Percentiles rank a stretch among this genome's conserved stretches.
phyloP scores from a whole-genome alignment of 2,329 filamentous ascomycete genomes.

The Ophiostoma australiae region DNA sequence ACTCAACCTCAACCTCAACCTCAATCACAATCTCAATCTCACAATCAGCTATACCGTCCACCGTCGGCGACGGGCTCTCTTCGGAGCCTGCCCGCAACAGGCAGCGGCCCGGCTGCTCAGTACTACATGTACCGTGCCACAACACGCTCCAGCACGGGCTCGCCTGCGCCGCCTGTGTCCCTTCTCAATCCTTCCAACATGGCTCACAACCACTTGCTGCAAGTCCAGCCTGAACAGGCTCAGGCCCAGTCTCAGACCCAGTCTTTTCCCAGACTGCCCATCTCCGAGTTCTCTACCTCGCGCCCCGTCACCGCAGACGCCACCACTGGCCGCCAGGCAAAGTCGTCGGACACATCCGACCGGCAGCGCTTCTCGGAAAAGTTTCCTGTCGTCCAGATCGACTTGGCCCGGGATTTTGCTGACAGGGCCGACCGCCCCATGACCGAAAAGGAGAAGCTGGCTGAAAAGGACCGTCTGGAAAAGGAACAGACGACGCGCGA shows the following conservation, averaged over 20 bases:
- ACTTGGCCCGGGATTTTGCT: not conserved
- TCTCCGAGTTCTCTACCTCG: slow-evolving; percentile 16
- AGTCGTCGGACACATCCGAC: not conserved
- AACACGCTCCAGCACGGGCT: slow-evolving; percentile 14
- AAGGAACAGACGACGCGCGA: slow-evolving; percentile 6
- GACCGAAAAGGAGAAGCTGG: not conserved
- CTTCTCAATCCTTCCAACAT: slow-evolving; percentile 16
- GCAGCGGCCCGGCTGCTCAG: not conserved
- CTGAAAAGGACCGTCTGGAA: slow-evolving; percentile 3
- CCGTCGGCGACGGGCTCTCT: slow-evolving; percentile 11
- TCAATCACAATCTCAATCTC: not conserved
- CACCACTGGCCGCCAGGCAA: not conserved
- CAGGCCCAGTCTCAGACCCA: not conserved
- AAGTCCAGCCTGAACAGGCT: not conserved
- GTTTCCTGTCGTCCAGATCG: not conserved
- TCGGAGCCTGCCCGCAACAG: not conserved
- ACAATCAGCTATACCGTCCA: not conserved
- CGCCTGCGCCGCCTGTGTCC: slow-evolving; percentile 23
- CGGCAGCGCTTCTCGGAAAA: not conserved
- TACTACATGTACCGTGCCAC: slow-evolving; percentile 19
- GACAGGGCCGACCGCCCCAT: not conserved
- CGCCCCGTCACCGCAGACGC: slow-evolving; percentile 7
- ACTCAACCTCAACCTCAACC: not conserved
- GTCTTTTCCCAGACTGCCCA: not conserved
- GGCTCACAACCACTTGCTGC: not conserved